These are phyloP conservation scores for Talaromyces adpressus DNA, from an alignment of 495 filamentous ascomycete genomes.

Conservation along the genomic window DNA sequence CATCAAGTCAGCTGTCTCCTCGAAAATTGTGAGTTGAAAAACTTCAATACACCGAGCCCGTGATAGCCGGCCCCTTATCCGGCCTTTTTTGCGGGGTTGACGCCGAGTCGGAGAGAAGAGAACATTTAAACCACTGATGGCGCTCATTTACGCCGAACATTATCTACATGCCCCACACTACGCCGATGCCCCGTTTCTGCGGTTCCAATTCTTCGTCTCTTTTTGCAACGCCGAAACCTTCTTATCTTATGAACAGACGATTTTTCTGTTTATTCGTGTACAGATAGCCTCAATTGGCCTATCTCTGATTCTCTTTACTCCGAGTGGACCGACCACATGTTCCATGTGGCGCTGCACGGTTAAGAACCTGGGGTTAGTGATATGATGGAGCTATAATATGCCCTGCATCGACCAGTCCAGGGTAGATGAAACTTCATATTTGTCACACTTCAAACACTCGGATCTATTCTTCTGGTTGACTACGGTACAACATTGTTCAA, in stretches of 20 bases:
- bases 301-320: slow-evolving; percentile 7
- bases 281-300: background rate
- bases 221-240: background rate
- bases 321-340: slow-evolving; percentile 1
- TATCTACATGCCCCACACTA: background rate
- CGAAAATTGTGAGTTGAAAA: background rate
- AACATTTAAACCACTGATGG: background rate
- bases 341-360: background rate
- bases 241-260: background rate
- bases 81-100: background rate
- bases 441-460: background rate
- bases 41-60: background rate
- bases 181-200: background rate
- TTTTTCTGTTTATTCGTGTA: background rate
- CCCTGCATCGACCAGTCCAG: background rate
- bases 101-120: background rate
- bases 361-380: background rate
- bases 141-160: background rate
- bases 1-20: background rate
- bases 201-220: background rate
- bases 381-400: background rate
- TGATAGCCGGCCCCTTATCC: background rate
- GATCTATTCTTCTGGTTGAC: background rate
- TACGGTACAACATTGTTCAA: background rate
- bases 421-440: background rate